phyloP scores from a whole-genome alignment of 1,284 basidiomycete genomes.

The Rhodotorula sp. region DNA sequence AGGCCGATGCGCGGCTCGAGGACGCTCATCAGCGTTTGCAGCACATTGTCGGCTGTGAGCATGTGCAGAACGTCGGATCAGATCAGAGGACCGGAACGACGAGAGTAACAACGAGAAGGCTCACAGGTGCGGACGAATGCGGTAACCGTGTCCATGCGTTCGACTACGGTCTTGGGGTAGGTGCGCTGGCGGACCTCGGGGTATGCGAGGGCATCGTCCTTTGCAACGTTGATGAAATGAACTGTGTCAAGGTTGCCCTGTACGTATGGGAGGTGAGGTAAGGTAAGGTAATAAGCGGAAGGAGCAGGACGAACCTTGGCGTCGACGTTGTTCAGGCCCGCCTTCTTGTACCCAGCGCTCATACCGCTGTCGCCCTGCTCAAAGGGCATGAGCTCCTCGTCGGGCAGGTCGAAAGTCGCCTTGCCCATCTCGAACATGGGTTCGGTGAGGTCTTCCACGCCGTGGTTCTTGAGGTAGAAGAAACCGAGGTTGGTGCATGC shows the following conservation, averaged over 20 bases:
- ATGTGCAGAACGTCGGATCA: background rate
- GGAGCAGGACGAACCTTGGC: constrained; percentile 48
- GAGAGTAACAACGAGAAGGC: background rate
- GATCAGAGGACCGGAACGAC: background rate
- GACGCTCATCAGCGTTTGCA: constrained; percentile 25
- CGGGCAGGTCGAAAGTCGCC: constrained; percentile 62
- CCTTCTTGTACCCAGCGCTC: constrained; percentile 60
- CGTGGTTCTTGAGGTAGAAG: constrained; percentile 58
- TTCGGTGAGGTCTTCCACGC: constrained; percentile 54
- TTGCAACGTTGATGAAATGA: constrained; percentile 62
- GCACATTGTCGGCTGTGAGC: constrained; percentile 20
- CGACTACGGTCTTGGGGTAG: constrained; percentile 24
- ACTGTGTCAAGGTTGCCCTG: constrained; percentile 60
- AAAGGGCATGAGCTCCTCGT: constrained; percentile 65
- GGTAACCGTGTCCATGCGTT: constrained; percentile 26
- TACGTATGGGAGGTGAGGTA: background rate
- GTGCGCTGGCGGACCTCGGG: constrained; percentile 34
- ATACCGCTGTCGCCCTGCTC: constrained; percentile 66
- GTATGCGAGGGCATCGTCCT: constrained; percentile 35
- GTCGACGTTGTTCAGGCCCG: constrained; percentile 65
- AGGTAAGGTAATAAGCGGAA: background rate
- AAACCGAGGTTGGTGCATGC: constrained; percentile 41
- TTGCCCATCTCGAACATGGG: constrained; percentile 65
- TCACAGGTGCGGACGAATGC: constrained; percentile 23
- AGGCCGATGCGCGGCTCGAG: constrained; percentile 33